Percentiles rank a stretch among this genome's conserved stretches.
Conservation (phyloP, 495 filamentous ascomycete genomes). For the Daldinia loculata region DNA sequence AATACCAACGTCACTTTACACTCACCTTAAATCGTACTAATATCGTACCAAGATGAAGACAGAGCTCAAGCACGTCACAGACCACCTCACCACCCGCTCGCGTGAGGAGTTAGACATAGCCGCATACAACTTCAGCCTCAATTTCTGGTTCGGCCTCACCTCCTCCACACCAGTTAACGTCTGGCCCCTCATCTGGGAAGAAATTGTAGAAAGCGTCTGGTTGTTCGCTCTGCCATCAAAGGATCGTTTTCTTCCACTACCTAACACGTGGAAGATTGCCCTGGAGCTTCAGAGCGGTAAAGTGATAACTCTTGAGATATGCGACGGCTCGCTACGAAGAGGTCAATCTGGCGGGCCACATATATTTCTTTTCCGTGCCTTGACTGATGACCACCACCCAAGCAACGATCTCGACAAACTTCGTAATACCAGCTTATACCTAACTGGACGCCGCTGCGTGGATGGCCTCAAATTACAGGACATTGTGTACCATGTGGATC, state of each 20-base stretch:
- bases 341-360: neutral
- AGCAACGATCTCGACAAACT: neutral
- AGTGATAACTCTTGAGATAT: conserved; percentile 6
- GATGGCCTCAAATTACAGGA: neutral
- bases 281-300: conserved; percentile 10
- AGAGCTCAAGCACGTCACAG: neutral
- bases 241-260: neutral
- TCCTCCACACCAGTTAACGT: neutral
- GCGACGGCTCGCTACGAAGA: neutral
- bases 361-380: neutral
- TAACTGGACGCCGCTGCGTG: neutral
- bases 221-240: neutral
- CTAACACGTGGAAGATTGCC: conserved; percentile 16
- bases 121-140: neutral
- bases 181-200: neutral
- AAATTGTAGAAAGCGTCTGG: neutral
- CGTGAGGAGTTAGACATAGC: neutral
- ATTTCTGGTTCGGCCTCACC: neutral
- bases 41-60: neutral
- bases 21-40: neutral
- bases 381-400: neutral
- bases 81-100: neutral
- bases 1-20: neutral
- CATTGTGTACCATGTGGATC: neutral
- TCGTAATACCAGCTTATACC: neutral